Evolutionary conservation across 1,284 basidiomycete species (phyloP).

Genomic region (Cutaneotrichosporon dermatis): DNA sequence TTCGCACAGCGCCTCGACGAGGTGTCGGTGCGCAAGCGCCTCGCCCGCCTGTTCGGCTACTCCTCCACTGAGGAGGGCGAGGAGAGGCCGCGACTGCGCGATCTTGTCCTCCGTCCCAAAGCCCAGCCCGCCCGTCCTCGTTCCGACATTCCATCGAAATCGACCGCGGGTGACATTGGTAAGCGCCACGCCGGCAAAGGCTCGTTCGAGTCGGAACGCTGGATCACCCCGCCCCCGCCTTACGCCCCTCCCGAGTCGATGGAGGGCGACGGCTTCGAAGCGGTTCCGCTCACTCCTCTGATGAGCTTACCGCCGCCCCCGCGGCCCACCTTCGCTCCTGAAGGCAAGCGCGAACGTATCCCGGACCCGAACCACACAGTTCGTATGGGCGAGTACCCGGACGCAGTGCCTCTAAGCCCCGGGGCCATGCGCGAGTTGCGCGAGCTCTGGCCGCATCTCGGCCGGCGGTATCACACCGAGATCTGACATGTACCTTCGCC

Average conservation of each 20-base stretch:
- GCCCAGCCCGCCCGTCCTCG: background rate
- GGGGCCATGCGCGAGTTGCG: slow-evolving; percentile 4
- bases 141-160: background rate
- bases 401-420: background rate
- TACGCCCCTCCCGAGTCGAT: background rate
- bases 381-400: background rate
- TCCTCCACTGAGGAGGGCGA: background rate
- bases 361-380: background rate
- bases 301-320: background rate
- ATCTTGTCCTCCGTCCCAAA: background rate
- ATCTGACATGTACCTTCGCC: no score
- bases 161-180: no score
- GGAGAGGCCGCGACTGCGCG: background rate
- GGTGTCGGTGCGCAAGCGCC: background rate
- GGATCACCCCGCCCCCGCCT: background rate
- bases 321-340: background rate
- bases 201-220: background rate
- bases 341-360: background rate
- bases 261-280: background rate
- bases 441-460: slow-evolving; percentile 24
- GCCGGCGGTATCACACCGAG: background rate
- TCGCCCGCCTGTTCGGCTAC: background rate
- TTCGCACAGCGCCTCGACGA: slow-evolving; percentile 26
- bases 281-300: background rate
- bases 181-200: background rate